Base-by-base conservation (phyloP, 2,329 filamentous ascomycete genomes). In the Penicillium hesseltinei region DNA sequence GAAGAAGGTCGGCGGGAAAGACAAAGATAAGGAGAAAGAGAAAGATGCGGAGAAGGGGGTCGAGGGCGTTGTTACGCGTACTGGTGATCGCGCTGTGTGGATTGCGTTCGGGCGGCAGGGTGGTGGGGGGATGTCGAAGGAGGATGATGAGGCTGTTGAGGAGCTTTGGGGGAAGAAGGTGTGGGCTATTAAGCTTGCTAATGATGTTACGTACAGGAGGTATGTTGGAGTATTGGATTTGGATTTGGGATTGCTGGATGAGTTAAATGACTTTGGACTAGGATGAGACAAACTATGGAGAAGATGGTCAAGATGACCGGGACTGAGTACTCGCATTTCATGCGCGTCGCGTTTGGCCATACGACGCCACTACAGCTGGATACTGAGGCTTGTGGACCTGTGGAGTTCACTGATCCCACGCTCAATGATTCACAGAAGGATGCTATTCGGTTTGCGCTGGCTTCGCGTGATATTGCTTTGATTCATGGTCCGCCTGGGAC, bases 401-500 rank as follows among this genome's bases (percentile, higher is more conserved):
- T 86, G 4, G 75, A 81, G 33, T 87, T 85, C 74, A 72, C 78
- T 9, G 82, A 87, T 66, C 75, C 81, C 2, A 79, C 75, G 1
- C 70, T 88, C 19, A 88, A 88, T 53, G 78, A 83, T 51, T 86
- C 83, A 15, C 85, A 88, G 63, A 82, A 84, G 66, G 82, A 86
- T 60, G 85, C 85, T 1, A 82, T 88, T 59, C 77, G 85, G n/a
- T 99, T 97, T 70, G 92, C 93, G 0, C 78, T 99, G 53, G 88
- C 88, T 7, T 89, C 90, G 1, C 82, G 82, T 52, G 92, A 97
- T 68, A 83, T 97, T 29, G 90, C 91, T 2, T 80, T 97, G 58
- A 96, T 99, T 53, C 94, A 99, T 71, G 94, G 94, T 0, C 94
- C 94, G 0, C 94, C 94, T 0, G 94, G 94, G 1, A 99, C 94